phyloP scores from a whole-genome alignment of 148 eudicot species.

The Heliamphora exappendiculata region DNA sequence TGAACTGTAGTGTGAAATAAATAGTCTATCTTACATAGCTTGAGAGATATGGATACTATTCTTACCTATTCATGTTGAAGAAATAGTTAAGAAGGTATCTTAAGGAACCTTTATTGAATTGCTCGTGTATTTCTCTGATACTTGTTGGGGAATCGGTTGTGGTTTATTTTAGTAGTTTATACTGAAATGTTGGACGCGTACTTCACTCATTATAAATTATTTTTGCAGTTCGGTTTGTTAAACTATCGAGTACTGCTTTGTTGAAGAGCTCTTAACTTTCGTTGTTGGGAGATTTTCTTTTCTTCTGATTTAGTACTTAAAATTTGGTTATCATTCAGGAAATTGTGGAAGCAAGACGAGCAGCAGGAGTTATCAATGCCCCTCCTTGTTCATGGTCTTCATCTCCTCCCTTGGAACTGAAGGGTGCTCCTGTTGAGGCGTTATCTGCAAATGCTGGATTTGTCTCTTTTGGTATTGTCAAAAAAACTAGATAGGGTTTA shows the following conservation, averaged over 20 bases:
- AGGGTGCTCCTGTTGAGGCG: conserved; percentile 53
- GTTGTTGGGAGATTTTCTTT: not conserved
- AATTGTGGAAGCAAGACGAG: conserved; percentile 77
- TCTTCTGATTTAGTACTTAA: not conserved
- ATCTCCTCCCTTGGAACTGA: conserved; percentile 75
- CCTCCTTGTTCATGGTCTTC: conserved; percentile 93
- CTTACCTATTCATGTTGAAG: not conserved
- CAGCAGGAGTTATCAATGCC: conserved; percentile 65
- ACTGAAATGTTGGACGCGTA: not conserved
- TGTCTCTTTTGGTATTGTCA: conserved; percentile 66
- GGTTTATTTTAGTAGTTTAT: not conserved
- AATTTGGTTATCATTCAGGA: conserved; percentile 38
- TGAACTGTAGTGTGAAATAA: not conserved
- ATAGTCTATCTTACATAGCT: not conserved
- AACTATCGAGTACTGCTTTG: not conserved
- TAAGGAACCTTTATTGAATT: not conserved
- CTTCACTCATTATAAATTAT: not conserved
- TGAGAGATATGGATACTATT: not conserved
- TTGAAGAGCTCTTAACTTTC: not conserved
- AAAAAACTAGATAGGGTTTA: conserved; percentile 9
- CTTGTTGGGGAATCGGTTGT: not conserved
- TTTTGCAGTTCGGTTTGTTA: not conserved
- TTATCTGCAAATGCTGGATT: conserved; percentile 89
- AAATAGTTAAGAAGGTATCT: not conserved
- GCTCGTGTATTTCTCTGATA: not conserved